phyloP scores from a whole-genome alignment of 1,284 basidiomycete genomes.

The Porphyrellus sp. region DNA sequence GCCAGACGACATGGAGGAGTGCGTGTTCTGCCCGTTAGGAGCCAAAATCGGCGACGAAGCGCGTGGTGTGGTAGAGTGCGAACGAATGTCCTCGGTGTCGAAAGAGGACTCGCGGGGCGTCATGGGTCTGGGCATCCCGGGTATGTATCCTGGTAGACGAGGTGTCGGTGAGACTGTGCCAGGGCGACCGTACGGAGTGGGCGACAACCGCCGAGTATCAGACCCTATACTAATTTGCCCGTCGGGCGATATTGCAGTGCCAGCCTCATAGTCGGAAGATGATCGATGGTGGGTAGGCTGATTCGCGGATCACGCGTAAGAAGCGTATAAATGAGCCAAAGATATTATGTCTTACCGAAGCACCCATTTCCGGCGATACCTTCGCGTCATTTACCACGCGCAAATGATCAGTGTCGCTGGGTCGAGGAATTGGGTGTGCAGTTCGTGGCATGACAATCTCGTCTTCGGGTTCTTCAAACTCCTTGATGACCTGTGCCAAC shows the following conservation, averaged over 20 bases:
- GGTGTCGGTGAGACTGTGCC: conserved; percentile 54
- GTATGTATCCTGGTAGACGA: conserved; percentile 76
- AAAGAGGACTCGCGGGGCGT: conserved; percentile 63
- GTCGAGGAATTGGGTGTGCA: conserved; percentile 43
- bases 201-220: conserved; percentile 51
- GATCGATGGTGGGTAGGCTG: conserved; percentile 23
- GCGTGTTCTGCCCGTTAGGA: conserved; percentile 33
- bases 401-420: conserved; percentile 27
- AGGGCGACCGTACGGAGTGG: conserved; percentile 44
- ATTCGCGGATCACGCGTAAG: conserved; percentile 20
- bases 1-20: conserved; percentile 36
- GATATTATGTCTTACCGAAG: conserved; percentile 25
- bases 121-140: conserved; percentile 84
- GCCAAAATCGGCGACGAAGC: conserved; percentile 58
- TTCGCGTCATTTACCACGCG: conserved; percentile 19
- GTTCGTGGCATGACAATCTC: conserved; percentile 71
- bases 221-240: conserved; percentile 44
- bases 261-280: conserved; percentile 48
- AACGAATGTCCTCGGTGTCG: conserved; percentile 66
- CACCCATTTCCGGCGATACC: conserved; percentile 16
- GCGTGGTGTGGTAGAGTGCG: conserved; percentile 75
- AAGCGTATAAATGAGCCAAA: conserved; percentile 8
- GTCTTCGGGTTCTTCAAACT: conserved; percentile 67
- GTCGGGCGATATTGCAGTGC: conserved; percentile 68
- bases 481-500: conserved; percentile 67